Percentiles rank a stretch among this genome's conserved stretches.
Evolutionary conservation across 306 rosid genomes (phyloP).

Genomic region (Sicyos baderoa): DNA sequence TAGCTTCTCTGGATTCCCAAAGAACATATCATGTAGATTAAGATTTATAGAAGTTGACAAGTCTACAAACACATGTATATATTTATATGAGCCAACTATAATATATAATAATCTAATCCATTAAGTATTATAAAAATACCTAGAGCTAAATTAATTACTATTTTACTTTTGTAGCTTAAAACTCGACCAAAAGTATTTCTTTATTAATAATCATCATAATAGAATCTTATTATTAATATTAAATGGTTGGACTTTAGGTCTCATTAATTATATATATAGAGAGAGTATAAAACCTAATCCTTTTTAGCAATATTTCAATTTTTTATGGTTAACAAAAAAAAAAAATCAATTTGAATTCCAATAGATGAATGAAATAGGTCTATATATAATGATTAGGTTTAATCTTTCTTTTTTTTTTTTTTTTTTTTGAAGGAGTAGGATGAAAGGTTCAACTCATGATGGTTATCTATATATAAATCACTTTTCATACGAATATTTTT

Average conservation of each 20-base stretch:
- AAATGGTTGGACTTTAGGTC: constrained; percentile 9
- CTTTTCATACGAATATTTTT: no score
- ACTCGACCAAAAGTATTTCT: not conserved
- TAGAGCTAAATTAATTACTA: not conserved
- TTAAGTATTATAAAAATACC: not conserved
- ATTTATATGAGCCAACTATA: constrained; percentile 6
- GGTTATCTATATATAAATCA: no score
- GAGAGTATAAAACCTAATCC: not conserved
- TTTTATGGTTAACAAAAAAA: no score
- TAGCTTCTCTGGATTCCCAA: not conserved
- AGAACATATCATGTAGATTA: not conserved
- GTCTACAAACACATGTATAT: not conserved
- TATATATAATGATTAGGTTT: no score
- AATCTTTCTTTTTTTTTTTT: no score
- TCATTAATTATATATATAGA: not conserved
- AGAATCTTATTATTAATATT: constrained; percentile 7
- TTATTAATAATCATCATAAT: no score
- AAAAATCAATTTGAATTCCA: no score
- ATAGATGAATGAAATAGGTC: no score
- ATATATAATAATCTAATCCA: not conserved
- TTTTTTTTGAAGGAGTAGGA: no score
- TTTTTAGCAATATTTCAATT: no score
- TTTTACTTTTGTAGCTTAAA: not conserved
- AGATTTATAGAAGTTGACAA: not conserved
- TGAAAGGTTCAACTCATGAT: no score